phyloP scores from a whole-genome alignment of 129 eudicot genomes.

The Sambucus nigra region DNA sequence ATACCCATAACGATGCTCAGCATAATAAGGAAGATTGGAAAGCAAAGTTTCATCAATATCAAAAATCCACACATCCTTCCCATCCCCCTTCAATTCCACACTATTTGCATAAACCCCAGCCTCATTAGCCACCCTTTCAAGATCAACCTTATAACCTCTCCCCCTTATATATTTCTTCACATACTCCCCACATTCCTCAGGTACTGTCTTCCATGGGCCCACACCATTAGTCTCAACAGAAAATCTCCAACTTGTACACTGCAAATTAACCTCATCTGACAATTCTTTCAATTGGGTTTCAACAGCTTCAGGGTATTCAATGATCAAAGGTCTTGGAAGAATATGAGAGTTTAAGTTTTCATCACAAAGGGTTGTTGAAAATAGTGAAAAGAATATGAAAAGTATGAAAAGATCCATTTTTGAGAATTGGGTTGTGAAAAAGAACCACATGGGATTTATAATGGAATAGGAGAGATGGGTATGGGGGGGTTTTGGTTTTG shows the following conservation, averaged over 20 bases:
- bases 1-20: constrained; percentile 85
- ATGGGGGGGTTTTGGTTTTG: background rate
- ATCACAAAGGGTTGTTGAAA: constrained; percentile 21
- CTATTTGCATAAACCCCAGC: constrained; percentile 48
- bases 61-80: constrained; percentile 81
- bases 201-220: constrained; percentile 83
- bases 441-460: background rate
- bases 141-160: constrained; percentile 43
- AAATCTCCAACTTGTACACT: constrained; percentile 88
- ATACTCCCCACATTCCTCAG: constrained; percentile 64
- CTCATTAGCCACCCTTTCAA: constrained; percentile 59
- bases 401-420: constrained; percentile 5
- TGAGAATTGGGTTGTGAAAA: background rate
- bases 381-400: constrained; percentile 25
- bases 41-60: constrained; percentile 94
- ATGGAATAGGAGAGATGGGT: background rate
- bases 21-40: constrained; percentile 89
- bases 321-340: constrained; percentile 54
- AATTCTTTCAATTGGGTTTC: constrained; percentile 19
- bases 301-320: constrained; percentile 25
- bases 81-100: constrained; percentile 42
- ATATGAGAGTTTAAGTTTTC: constrained; percentile 23
- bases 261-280: constrained; percentile 27
- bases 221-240: constrained; percentile 77
- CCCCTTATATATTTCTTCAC: constrained; percentile 53